A percentile compares a stretch with the other conserved stretches of the same genome.
These are phyloP conservation scores for Excoecaria agallocha DNA, from an alignment of 345 rosid species.

Conservation along the genomic window DNA sequence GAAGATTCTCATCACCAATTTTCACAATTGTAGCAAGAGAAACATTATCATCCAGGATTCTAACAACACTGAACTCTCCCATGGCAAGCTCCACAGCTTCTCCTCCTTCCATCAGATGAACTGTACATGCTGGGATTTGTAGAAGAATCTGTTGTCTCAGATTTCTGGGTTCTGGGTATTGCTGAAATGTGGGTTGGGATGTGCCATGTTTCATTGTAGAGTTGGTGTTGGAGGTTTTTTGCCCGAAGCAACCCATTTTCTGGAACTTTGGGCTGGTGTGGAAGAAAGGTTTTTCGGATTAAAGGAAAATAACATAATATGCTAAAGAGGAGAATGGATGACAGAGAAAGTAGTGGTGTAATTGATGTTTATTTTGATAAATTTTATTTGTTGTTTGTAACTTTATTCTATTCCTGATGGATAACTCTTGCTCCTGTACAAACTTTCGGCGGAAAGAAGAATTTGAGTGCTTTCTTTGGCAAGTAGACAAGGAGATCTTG, in stretches of 20 bases:
- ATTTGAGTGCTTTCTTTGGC: not conserved
- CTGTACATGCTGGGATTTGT: conserved; percentile 64
- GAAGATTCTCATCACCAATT: conserved; percentile 59
- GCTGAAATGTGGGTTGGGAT: conserved; percentile 12
- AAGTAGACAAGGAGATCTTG: no score
- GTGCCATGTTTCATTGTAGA: conserved; percentile 21
- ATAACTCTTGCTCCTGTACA: not conserved
- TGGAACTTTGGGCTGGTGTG: not conserved
- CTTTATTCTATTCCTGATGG: conserved; percentile 32
- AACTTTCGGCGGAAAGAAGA: conserved; percentile 24
- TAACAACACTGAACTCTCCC: conserved; percentile 61
- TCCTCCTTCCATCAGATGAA: conserved; percentile 70
- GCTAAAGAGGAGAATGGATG: not conserved
- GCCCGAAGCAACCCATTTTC: conserved; percentile 54
- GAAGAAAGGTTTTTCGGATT: not conserved
- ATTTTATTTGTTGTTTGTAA: not conserved
- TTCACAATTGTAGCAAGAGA: conserved; percentile 64
- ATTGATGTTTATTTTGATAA: not conserved
- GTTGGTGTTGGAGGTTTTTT: conserved; percentile 24
- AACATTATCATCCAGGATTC: conserved; percentile 48
- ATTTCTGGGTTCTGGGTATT: conserved; percentile 31
- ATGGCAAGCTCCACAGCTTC: conserved; percentile 67
- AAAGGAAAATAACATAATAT: not conserved
- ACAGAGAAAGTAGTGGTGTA: not conserved
- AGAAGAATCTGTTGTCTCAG: conserved; percentile 49